These are phyloP conservation scores for Lepiota venenata DNA, from an alignment of 768 basidiomycete species.

Conservation along the genomic window DNA sequence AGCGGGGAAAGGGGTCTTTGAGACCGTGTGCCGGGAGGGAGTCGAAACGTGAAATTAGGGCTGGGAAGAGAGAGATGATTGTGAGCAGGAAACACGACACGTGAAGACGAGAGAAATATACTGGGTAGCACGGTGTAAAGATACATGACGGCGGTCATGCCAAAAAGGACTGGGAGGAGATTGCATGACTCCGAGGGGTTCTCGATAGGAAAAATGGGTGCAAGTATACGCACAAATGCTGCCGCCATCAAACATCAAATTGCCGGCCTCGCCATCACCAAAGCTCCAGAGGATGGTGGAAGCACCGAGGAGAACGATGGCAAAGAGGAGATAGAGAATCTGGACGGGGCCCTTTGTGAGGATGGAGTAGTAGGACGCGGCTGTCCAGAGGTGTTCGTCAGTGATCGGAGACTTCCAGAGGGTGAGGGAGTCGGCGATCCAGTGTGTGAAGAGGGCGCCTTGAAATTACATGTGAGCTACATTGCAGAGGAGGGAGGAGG, in stretches of 20 bases:
- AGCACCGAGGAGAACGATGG: constrained; percentile 56
- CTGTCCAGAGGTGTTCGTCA: constrained; percentile 81
- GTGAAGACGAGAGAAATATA: constrained; percentile 34
- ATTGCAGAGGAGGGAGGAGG: not conserved
- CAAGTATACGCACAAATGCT: constrained; percentile 68
- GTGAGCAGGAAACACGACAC: constrained; percentile 6
- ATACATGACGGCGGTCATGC: constrained; percentile 69
- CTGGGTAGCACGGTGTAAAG: constrained; percentile 76
- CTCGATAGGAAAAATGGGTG: not conserved
- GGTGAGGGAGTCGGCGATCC: constrained; percentile 91
- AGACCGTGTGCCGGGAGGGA: constrained; percentile 49
- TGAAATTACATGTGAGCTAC: constrained; percentile 10
- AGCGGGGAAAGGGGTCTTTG: constrained; percentile 58
- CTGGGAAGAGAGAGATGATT: constrained; percentile 32
- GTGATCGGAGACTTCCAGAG: constrained; percentile 87
- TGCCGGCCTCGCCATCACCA: constrained; percentile 72
- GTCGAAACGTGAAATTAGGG: constrained; percentile 55
- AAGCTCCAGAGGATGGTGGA: constrained; percentile 76
- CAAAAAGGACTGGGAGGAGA: constrained; percentile 64
- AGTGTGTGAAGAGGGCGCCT: constrained; percentile 85
- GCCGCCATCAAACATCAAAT: constrained; percentile 90
- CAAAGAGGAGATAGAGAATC: constrained; percentile 54
- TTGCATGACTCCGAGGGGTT: constrained; percentile 1
- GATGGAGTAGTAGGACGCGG: constrained; percentile 79
- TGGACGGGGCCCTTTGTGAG: constrained; percentile 62